Evolutionary conservation across 1,284 basidiomycete genomes (phyloP), one percentile per base, ranked within the genome.

Genomic region (Pyrrhoderma lamaoense): DNA sequence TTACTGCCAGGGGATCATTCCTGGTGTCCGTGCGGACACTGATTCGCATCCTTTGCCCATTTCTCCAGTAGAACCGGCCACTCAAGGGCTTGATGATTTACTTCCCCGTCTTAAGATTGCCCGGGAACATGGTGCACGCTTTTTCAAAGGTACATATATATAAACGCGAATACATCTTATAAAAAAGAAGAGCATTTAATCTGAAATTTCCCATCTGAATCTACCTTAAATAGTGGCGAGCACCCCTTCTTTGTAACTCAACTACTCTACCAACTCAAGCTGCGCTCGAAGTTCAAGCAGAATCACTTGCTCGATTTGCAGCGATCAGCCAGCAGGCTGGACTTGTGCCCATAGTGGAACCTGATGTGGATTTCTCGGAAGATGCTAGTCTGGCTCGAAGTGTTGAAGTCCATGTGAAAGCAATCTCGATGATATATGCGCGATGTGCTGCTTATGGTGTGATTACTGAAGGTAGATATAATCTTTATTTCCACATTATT

Each of bases 261-360:
- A 58, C 42, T 42, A 60, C 56, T 51, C 64, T 70, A 38, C 73
- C 74, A 7, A 65, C 70, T 5, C 64, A 65, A 23, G 62, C 68
- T 36, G 67, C 67, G 9, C 61, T 76, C 35, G 70, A 75, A 50
- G 65, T 63, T 5, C 73, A 75, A 55, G 73, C 70, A 25, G 72
- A 73, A 55, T 70, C 64, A 31, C 60, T 75, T 18, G 71, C 71
- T 3, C 65, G 69, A 18, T 75, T 71, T 58, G 70, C 74, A 21
- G 67, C 70, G 1, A 68, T 74, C 52, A 74, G 71, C 56, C 72
- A 74, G 56, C 67, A 74, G 59, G 73, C 72, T 2, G 74, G 74
- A 21, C 58, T 78, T 21, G 74, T 76, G 8, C 75, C 75, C 1
- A 73, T 77, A 49, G 69, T 78, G 4, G 75, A 77, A 57, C 75